phyloP scores from a whole-genome alignment of 345 rosid species.

The Angophora floribunda region DNA sequence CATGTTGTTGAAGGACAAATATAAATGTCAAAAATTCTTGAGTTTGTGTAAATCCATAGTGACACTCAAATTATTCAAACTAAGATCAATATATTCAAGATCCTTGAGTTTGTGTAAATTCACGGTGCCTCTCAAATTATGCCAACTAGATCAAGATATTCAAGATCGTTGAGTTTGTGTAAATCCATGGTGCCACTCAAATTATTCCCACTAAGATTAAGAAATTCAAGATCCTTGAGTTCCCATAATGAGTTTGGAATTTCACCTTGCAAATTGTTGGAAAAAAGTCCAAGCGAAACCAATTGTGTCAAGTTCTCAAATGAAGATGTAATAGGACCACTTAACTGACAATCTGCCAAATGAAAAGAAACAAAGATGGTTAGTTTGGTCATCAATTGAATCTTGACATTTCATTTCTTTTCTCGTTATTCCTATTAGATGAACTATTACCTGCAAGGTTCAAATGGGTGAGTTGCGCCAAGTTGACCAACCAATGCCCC shows the following conservation, averaged over 20 bases:
- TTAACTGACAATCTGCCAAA: neutral
- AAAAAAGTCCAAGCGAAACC: fast-evolving
- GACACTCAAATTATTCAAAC: neutral
- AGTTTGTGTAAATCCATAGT: neutral
- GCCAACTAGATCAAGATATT: too few species aligned
- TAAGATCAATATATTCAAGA: neutral
- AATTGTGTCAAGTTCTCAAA: neutral
- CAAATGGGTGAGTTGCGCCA: neutral
- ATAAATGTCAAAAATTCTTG: too few species aligned
- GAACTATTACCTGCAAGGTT: neutral
- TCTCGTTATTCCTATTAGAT: neutral
- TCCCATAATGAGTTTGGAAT: neutral
- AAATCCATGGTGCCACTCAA: too few species aligned
- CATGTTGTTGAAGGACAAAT: too few species aligned
- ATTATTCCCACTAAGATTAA: too few species aligned
- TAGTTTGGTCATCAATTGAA: neutral
- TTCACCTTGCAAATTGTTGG: too few species aligned
- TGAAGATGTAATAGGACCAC: neutral
- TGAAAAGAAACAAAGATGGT: neutral
- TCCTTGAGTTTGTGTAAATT: too few species aligned
- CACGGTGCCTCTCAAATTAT: too few species aligned
- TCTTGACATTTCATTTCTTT: too few species aligned
- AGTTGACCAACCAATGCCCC: neutral
- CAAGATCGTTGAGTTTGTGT: too few species aligned
- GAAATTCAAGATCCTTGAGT: neutral